Conservation (phyloP, 345 rosid species). For the Melaleuca quinquenervia region DNA sequence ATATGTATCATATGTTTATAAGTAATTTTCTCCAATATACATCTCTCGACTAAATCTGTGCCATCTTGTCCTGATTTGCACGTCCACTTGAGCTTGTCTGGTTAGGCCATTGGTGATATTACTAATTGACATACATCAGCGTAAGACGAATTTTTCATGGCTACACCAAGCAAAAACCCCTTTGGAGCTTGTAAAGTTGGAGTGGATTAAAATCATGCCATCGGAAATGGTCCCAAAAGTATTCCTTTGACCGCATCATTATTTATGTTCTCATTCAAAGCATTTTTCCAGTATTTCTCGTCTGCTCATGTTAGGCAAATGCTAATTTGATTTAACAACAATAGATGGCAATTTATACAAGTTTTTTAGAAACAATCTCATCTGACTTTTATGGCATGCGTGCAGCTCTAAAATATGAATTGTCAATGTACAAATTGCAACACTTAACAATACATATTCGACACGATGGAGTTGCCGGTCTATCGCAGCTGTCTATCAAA, state of each 20-base stretch:
- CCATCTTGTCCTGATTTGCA: not conserved
- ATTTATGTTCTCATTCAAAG: not conserved
- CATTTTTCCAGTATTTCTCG: not conserved
- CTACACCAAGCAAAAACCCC: not conserved
- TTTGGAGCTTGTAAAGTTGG: not conserved
- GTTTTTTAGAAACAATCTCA: not conserved
- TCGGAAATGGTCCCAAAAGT: not conserved
- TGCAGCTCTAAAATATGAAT: not conserved
- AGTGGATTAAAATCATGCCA: not conserved
- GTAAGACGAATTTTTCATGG: not conserved
- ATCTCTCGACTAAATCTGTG: too few relatives aligned
- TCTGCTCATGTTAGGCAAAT: not conserved
- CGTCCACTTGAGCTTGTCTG: not conserved
- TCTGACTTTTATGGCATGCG: not conserved
- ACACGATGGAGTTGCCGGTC: not conserved
- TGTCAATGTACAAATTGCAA: not conserved
- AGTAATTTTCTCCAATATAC: too few relatives aligned
- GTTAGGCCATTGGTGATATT: not conserved
- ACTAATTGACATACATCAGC: not conserved
- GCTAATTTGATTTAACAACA: not conserved
- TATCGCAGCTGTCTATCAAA: not conserved
- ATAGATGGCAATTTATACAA: not conserved
- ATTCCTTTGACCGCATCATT: not conserved
- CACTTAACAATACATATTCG: not conserved
- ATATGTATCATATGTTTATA: fast-evolving